Conservation (phyloP, 2,329 filamentous ascomycete genomes). For the Aureobasidium leucospermi region DNA sequence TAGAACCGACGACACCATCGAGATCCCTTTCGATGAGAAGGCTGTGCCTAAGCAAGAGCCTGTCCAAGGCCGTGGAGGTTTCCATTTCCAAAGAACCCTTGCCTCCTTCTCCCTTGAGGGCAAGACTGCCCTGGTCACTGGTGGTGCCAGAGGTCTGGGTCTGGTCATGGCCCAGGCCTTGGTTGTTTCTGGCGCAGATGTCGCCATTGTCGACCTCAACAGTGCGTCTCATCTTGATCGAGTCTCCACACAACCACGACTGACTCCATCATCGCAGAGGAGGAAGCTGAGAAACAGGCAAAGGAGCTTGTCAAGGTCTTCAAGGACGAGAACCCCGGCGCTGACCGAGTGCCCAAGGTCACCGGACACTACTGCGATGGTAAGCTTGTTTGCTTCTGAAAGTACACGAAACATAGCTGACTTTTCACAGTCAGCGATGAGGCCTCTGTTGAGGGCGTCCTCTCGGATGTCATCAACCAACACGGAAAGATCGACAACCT, state of each 20-base stretch:
- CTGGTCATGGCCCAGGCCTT: slow-evolving; percentile 90
- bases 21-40: slow-evolving; percentile 71
- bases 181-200: slow-evolving; percentile 77
- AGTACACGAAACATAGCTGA: not conserved
- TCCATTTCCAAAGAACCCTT: slow-evolving; percentile 78
- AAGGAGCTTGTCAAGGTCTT: slow-evolving; percentile 67
- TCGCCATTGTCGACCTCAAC: slow-evolving; percentile 92
- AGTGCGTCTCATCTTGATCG: slow-evolving; percentile 46
- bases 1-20: slow-evolving; percentile 70
- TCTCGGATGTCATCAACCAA: slow-evolving; percentile 57
- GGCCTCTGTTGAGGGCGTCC: slow-evolving; percentile 66
- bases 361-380: slow-evolving; percentile 80
- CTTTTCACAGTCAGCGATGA: slow-evolving; percentile 57
- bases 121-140: slow-evolving; percentile 77
- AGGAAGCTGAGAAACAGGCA: slow-evolving; percentile 75
- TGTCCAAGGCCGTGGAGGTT: slow-evolving; percentile 67
- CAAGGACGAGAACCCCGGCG: slow-evolving; percentile 68
- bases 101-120: slow-evolving; percentile 80
- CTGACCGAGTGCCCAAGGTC: slow-evolving; percentile 68
- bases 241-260: not conserved
- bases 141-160: slow-evolving; percentile 80
- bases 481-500: slow-evolving; percentile 85
- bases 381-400: not conserved
- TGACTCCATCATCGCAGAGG: slow-evolving; percentile 46
- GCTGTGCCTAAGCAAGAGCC: slow-evolving; percentile 65